Percentiles rank a stretch among this genome's conserved stretches.
Evolutionary conservation across 2,329 filamentous ascomycete species (phyloP).

Genomic region (Penicillium nordicum): DNA sequence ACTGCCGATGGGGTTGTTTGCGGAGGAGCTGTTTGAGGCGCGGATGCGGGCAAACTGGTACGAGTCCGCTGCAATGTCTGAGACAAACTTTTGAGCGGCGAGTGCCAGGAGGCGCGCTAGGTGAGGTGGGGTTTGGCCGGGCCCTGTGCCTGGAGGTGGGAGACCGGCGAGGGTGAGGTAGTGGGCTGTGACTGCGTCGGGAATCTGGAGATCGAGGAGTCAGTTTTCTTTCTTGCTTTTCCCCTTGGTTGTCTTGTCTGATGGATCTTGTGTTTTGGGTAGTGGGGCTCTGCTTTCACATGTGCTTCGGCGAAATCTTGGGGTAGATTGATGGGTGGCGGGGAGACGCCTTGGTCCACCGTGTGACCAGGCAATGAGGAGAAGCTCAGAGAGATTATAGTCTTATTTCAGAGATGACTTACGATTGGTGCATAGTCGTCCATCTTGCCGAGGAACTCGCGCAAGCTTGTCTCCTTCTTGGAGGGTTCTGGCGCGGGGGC

Average conservation of each 20-base stretch:
- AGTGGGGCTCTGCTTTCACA: background rate
- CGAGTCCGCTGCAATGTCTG: constrained; percentile 92
- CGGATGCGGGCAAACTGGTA: constrained; percentile 97
- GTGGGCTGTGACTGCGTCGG: constrained; percentile 95
- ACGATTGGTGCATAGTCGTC: constrained; percentile 98
- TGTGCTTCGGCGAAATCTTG: background rate
- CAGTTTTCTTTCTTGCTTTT: constrained; percentile 6
- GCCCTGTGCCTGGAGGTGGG: constrained; percentile 77
- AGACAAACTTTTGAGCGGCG: constrained; percentile 98
- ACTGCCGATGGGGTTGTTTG: constrained; percentile 87
- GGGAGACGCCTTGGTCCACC: background rate
- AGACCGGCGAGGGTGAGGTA: constrained; percentile 96
- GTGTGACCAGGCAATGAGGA: background rate
- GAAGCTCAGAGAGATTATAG: background rate
- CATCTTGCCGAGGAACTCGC: constrained; percentile 93
- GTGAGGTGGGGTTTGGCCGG: constrained; percentile 72
- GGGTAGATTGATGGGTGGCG: background rate
- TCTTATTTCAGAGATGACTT: constrained; percentile 38
- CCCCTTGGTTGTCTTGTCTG: background rate
- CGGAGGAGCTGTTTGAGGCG: constrained; percentile 79
- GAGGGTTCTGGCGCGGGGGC: constrained; percentile 56
- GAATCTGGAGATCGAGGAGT: constrained; percentile 63
- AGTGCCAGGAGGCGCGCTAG: constrained; percentile 91
- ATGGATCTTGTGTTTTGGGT: background rate
- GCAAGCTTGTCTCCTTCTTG: constrained; percentile 86